Percentiles rank a stretch among this genome's conserved stretches.
Conservation (phyloP, 352 stramenopile genomes). For the Phytophthora tubulina region DNA sequence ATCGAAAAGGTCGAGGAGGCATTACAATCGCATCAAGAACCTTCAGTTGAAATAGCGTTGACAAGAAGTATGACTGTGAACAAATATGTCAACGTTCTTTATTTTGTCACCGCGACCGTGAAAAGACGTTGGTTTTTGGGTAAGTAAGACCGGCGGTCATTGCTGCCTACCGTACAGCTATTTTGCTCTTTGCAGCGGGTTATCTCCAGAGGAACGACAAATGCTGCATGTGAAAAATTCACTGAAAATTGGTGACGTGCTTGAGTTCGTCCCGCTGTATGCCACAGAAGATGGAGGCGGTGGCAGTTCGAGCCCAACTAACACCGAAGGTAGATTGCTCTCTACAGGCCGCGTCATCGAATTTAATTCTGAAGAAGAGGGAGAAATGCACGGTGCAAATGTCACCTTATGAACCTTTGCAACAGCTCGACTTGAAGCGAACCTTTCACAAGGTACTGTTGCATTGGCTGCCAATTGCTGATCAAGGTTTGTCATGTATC, state of each 20-base stretch:
- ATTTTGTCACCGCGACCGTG: background rate
- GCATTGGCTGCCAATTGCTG: background rate
- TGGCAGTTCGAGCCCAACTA: slow-evolving; percentile 1
- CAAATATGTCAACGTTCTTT: background rate
- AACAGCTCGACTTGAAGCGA: slow-evolving; percentile 40
- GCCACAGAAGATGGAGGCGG: background rate
- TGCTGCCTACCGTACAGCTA: background rate
- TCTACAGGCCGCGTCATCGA: slow-evolving; percentile 49
- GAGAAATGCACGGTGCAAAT: slow-evolving; percentile 49
- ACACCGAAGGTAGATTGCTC: slow-evolving; percentile 11
- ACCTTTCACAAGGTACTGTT: slow-evolving; percentile 48
- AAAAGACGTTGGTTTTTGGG: slow-evolving; percentile 15
- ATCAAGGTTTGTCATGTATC: slow-evolving; percentile 43
- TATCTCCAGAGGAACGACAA: background rate
- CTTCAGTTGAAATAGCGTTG: no score
- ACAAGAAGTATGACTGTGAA: background rate
- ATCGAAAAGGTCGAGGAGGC: no score
- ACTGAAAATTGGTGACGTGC: slow-evolving; percentile 49
- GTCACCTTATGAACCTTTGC: slow-evolving; percentile 55
- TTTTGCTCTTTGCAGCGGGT: slow-evolving; percentile 6
- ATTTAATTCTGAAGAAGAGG: slow-evolving; percentile 18
- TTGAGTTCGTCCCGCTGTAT: slow-evolving; percentile 50
- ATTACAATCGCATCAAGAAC: no score
- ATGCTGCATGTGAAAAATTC: slow-evolving; percentile 31
- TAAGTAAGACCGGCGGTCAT: background rate